Evolutionary conservation across 805 yeast species (phyloP).

Genomic region (Wickerhamomyces alni): DNA sequence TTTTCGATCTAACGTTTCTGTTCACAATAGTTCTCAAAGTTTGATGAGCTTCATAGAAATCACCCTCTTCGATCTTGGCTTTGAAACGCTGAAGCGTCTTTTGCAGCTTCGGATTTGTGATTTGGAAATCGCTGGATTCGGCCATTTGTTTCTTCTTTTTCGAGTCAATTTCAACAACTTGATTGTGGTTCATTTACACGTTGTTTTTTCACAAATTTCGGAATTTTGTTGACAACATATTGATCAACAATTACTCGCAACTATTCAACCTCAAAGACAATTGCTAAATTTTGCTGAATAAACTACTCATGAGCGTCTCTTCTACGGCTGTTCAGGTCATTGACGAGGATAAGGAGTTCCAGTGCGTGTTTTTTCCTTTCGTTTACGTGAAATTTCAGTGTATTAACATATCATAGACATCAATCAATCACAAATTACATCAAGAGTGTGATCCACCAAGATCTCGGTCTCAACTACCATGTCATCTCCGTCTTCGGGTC

Average conservation of each 20-base stretch:
- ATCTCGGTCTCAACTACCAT: constrained; percentile 71
- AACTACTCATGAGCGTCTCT: no score
- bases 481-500: constrained; percentile 95
- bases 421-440: constrained; percentile 18
- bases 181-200: no score
- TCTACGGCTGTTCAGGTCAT: constrained; percentile 50
- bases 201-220: no score
- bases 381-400: no score
- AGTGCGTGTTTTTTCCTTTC: constrained; percentile 16
- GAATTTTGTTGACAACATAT: not conserved
- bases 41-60: constrained; percentile 94
- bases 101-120: constrained; percentile 36
- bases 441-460: constrained; percentile 30
- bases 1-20: constrained; percentile 65
- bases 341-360: constrained; percentile 45
- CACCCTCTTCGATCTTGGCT: constrained; percentile 61
- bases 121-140: constrained; percentile 3
- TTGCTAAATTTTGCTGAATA: no score
- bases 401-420: no score
- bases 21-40: constrained; percentile 86
- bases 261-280: not conserved
- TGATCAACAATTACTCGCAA: not conserved
- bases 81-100: constrained; percentile 63
- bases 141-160: no score
- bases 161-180: no score